Evolutionary conservation across 164 flowering plant genomes (phyloP).

Genomic region (Euptelea pleiosperma): DNA sequence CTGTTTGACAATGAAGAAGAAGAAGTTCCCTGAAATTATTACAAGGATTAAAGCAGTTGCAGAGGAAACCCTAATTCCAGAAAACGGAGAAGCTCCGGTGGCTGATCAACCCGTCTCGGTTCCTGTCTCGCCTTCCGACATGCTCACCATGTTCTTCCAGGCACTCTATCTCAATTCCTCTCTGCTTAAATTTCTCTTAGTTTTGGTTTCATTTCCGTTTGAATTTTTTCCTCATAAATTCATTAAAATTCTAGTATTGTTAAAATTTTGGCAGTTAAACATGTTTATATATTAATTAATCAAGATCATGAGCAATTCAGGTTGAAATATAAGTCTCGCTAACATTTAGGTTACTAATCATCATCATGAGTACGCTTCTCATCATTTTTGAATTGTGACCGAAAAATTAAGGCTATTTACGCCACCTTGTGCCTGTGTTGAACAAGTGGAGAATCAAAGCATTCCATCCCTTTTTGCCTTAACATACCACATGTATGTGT

Average conservation of each 20-base stretch:
- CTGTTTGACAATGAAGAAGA: conserved; percentile 4
- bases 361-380: too few relatives aligned
- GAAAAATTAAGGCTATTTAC: too few relatives aligned
- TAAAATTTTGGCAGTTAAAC: too few relatives aligned
- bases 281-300: too few relatives aligned
- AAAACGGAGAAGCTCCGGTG: conserved; percentile 26
- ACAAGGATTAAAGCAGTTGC: conserved; percentile 30
- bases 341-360: too few relatives aligned
- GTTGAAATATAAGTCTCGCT: too few relatives aligned
- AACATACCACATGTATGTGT: too few relatives aligned
- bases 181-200: neutral
- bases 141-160: conserved; percentile 82
- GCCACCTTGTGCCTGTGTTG: too few relatives aligned
- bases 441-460: too few relatives aligned
- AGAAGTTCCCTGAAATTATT: conserved; percentile 1
- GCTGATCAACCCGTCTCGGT: conserved; percentile 59
- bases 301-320: too few relatives aligned
- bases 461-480: too few relatives aligned
- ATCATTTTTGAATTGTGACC: too few relatives aligned
- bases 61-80: conserved; percentile 31
- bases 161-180: conserved; percentile 20
- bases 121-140: conserved; percentile 84
- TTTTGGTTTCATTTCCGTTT: neutral
- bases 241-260: neutral
- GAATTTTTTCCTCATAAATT: neutral